Percentiles rank a stretch among this genome's conserved stretches.
Conservation (phyloP, 257 asterid species). For the Gentiana straminea region DNA sequence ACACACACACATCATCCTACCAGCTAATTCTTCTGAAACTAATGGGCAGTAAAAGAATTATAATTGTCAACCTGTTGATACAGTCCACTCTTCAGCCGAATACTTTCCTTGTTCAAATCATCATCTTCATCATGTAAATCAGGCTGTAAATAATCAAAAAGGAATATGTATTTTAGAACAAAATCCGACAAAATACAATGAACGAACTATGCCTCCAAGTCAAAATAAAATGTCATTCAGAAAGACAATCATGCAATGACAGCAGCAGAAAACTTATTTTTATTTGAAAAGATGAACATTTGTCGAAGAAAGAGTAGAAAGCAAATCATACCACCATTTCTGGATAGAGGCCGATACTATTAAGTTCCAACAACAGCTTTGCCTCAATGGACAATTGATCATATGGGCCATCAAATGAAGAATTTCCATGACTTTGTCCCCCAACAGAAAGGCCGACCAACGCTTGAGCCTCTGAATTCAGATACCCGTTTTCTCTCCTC, state of each 20-base stretch:
- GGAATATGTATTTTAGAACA: not conserved
- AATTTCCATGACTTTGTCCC: constrained; percentile 34
- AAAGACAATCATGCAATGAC: no score
- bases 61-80: constrained; percentile 49
- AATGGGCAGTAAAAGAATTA: no score
- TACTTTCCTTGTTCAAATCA: constrained; percentile 47
- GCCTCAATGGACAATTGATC: constrained; percentile 68
- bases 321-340: constrained; percentile 74
- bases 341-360: constrained; percentile 59
- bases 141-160: constrained; percentile 44
- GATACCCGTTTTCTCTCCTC: constrained; percentile 38
- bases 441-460: constrained; percentile 54
- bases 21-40: no score
- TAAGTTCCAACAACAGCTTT: constrained; percentile 65
- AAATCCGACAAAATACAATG: not conserved
- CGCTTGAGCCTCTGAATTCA: constrained; percentile 59
- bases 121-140: constrained; percentile 80
- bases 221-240: not conserved
- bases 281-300: not conserved
- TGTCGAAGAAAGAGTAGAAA: not conserved
- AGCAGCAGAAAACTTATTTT: no score
- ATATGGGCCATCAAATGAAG: constrained; percentile 48
- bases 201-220: not conserved
- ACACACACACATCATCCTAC: no score
- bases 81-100: constrained; percentile 51